Conservation (phyloP, 176 grass and related monocot genomes). For the Juncus inflexus region DNA sequence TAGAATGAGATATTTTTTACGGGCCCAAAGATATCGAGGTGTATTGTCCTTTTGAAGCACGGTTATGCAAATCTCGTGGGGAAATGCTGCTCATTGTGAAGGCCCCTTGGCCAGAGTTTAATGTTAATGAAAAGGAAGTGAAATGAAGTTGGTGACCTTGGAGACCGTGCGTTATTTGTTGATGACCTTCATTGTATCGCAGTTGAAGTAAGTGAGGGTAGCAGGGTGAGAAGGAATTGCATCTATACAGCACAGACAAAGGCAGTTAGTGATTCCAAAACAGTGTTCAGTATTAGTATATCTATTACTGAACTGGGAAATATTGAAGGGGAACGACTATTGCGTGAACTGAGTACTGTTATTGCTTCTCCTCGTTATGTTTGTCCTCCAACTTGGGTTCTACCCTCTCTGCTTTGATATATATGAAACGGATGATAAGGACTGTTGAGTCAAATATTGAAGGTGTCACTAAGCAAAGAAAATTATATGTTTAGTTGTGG, state of each 20-base stretch:
- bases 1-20: no score
- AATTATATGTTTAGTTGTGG: no score
- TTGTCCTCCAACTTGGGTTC: constrained; percentile 1
- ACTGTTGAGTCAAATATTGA: no score
- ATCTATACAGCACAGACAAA: constrained; percentile 1
- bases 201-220: neutral
- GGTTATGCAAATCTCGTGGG: neutral
- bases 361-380: neutral
- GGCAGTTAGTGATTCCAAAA: no score
- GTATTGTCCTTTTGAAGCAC: neutral
- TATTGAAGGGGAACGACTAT: neutral
- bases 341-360: neutral
- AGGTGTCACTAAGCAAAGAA: no score
- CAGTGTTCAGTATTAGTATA: neutral
- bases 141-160: constrained; percentile 9
- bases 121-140: constrained; percentile 18
- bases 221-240: constrained; percentile 5
- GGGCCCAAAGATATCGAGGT: no score
- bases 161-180: constrained; percentile 15
- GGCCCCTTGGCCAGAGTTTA: neutral
- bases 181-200: constrained; percentile 17
- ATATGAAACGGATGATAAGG: no score
- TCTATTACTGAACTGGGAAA: constrained; percentile 5
- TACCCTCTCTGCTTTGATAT: neutral
- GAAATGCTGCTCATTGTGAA: neutral